Evolutionary conservation across 2,329 filamentous ascomycete species (phyloP), one percentile per base, ranked within the genome.

Genomic region (Colletotrichum sp.): DNA sequence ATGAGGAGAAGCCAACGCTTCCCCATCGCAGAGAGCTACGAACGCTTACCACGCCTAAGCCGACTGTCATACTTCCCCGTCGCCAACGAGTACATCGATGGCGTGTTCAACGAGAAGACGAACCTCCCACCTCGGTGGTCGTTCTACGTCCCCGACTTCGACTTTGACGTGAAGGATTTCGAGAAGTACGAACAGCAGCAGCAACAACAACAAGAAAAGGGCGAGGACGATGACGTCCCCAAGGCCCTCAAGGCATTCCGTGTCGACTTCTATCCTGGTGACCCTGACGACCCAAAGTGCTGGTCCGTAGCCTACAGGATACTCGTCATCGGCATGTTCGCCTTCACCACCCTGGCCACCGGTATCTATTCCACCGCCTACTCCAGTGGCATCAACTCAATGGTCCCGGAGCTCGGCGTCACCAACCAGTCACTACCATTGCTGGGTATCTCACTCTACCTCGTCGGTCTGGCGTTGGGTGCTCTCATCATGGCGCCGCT

Each of bases 391-490:
- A 76, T 76, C 65, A 44, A 65, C 39, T 55, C 72, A 3, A 76
- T 76, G 73, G 36, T 28, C 15, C n/a, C 21, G 0, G 70, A 76
- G 15, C 57, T 76, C 7, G n/a, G 39, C 32, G 34, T 76, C 64
- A 76, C 70, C 44, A 65, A 76, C 57, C 24, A 89, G 77, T 92
- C 87, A 1, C 82, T 90, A 6, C 87, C 90, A 3, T 89, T 92
- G 1, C 83, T 93, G 4, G 92, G 92, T 5, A 85, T 94, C 52
- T 93, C 92, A 4, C 89, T 91, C 1, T 94, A 93, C 79, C 86
- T 94, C 6, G 81, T 91, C 36, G 92, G 92, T 16, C 86, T 94
- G 55, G 92, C 92, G 4, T 79, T 89, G 6, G 92, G 92, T 0
- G 90, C 89, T 1, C 85, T 93, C 72, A 83, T 94, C 34, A 86